Evolutionary conservation across 2,329 filamentous ascomycete species (phyloP).

Genomic region (Cercospora berteroae): DNA sequence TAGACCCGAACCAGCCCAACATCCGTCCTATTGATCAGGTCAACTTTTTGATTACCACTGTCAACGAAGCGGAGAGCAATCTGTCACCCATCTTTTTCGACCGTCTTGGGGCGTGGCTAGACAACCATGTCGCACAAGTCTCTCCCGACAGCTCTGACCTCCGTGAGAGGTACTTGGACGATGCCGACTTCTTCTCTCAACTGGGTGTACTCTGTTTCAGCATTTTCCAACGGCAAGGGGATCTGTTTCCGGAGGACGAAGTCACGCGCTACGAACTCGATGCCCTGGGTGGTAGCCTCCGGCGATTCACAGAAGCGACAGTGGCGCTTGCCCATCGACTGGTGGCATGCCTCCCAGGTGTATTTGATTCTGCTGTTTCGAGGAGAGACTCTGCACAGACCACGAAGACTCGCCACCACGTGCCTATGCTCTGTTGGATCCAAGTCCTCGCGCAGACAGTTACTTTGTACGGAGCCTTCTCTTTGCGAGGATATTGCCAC

Average conservation of each 20-base stretch:
- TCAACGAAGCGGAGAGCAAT: background rate
- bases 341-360: conserved; percentile 21
- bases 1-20: background rate
- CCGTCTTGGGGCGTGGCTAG: conserved; percentile 19
- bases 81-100: background rate
- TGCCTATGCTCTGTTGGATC: conserved; percentile 24
- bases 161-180: conserved; percentile 20
- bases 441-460: conserved; percentile 21
- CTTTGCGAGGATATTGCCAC: conserved; percentile 6
- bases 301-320: conserved; percentile 18
- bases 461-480: conserved; percentile 1
- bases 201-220: conserved; percentile 26
- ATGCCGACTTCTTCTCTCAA: conserved; percentile 25
- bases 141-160: conserved; percentile 3
- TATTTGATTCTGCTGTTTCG: conserved; percentile 21
- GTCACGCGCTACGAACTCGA: conserved; percentile 9
- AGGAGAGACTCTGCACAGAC: conserved; percentile 30
- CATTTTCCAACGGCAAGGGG: conserved; percentile 28
- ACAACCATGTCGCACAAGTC: conserved; percentile 21
- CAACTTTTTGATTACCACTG: conserved; percentile 1
- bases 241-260: conserved; percentile 8
- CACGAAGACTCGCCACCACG: conserved; percentile 18
- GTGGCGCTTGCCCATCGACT: conserved; percentile 24
- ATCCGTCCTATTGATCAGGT: conserved; percentile 15
- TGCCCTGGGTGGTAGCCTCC: background rate